phyloP scores from a whole-genome alignment of 208 protist genomes.

The Trypanosoma brucei region DNA sequence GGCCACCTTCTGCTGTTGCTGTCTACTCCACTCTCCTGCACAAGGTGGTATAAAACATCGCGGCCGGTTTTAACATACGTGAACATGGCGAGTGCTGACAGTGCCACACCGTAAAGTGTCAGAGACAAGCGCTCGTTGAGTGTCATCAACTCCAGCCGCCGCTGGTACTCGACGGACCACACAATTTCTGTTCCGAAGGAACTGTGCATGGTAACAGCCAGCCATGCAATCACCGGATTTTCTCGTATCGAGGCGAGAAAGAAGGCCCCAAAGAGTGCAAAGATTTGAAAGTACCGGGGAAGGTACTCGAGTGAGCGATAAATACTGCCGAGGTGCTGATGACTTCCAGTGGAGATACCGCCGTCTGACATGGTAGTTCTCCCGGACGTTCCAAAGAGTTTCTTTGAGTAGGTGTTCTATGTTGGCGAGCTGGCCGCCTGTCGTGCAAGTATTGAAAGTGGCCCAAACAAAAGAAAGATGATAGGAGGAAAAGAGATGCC shows the following conservation, averaged over 20 bases:
- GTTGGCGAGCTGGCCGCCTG: no score
- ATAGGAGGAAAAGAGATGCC: no score
- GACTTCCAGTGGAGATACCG: conserved; percentile 2
- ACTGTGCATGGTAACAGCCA: conserved; percentile 71
- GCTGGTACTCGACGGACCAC: conserved; percentile 72
- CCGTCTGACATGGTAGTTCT: not conserved
- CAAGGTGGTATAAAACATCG: conserved; percentile 36
- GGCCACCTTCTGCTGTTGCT: conserved; percentile 20
- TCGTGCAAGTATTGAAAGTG: no score
- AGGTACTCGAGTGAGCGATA: conserved; percentile 73
- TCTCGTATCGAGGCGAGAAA: conserved; percentile 68
- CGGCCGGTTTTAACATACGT: conserved; percentile 55
- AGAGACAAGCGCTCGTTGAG: conserved; percentile 85
- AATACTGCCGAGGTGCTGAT: conserved; percentile 52
- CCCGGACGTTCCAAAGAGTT: no score
- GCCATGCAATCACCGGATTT: conserved; percentile 61
- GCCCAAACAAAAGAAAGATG: no score
- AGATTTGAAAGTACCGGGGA: conserved; percentile 79
- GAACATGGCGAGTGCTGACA: conserved; percentile 37
- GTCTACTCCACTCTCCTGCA: conserved; percentile 34
- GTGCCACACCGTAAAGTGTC: conserved; percentile 70
- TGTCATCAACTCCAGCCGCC: conserved; percentile 61
- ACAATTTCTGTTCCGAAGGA: conserved; percentile 74
- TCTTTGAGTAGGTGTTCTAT: no score
- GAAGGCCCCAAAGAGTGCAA: conserved; percentile 56